Percentiles rank a stretch among this genome's conserved stretches.
Conservation (phyloP, 1,139 yeast genomes). For the Debaryomycetaceae sp. region DNA sequence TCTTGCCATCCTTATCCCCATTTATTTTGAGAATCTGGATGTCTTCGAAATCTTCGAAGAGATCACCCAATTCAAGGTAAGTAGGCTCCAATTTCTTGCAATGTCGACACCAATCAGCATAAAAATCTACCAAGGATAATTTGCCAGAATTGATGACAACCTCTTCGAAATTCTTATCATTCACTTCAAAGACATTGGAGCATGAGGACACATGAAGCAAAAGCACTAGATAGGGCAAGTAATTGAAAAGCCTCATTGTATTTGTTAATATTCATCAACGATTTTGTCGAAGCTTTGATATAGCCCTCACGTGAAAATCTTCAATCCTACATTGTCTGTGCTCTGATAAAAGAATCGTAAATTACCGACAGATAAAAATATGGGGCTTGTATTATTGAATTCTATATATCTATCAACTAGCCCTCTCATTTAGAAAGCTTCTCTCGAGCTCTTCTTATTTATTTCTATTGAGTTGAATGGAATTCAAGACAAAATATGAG, state of each 20-base stretch:
- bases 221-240: neutral
- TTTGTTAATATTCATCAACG: too few relatives aligned
- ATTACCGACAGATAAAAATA: too few relatives aligned
- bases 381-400: too few relatives aligned
- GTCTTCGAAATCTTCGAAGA: constrained; percentile 43
- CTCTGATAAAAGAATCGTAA: too few relatives aligned
- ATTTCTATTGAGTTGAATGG: neutral
- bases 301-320: too few relatives aligned
- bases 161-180: constrained; percentile 50
- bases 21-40: constrained; percentile 60
- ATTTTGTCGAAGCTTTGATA: too few relatives aligned
- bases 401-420: too few relatives aligned
- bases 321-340: too few relatives aligned
- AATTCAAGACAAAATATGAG: constrained; percentile 21
- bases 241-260: too few relatives aligned
- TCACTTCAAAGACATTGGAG: constrained; percentile 22
- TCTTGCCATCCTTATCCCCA: constrained; percentile 60
- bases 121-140: constrained; percentile 67
- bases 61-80: constrained; percentile 55
- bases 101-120: constrained; percentile 81
- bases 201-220: constrained; percentile 1
- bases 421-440: too few relatives aligned
- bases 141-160: constrained; percentile 55
- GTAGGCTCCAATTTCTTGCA: constrained; percentile 66
- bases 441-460: neutral